Evolutionary conservation across 192 early-diverging fungal genomes (phyloP), one percentile per base, ranked within the genome.

Genomic region (Entophlyctis luteolus): DNA sequence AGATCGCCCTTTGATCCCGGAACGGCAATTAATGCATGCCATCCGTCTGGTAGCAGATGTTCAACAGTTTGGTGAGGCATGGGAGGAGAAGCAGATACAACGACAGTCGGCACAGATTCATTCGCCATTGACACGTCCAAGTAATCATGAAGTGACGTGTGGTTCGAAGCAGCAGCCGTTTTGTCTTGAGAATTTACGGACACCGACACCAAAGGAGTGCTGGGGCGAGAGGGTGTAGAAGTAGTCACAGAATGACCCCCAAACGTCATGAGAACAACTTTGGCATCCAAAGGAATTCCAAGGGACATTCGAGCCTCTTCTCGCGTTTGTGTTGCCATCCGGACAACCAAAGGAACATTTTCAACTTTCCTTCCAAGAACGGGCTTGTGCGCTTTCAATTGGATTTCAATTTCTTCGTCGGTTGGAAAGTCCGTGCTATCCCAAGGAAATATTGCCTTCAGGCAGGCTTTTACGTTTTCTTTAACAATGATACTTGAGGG

Each of bases 201-300:
- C 42, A 48, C 18, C 48, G n/a, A n/a, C n/a, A n/a, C n/a, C n/a
- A n/a, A n/a, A 29, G 12, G 45, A 0, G 20, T 10, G 4, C 54
- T 45, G 5, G 47, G n/a, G 8, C 65, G 50, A 28, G 5, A 39
- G 2, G 59, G 42, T 8, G 62, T 25, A 4, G 58, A 65, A 10
- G 55, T 34, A 8, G 63, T 72, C 10, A 49, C 60, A 6, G 28
- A 37, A 29, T 63, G 60, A 25, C 82, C 80, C 25, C 82, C 82
- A 67, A 84, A 84, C 2, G 76, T 77, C 42, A 84, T 76, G 37
- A 84, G 65, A 4, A 78, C 65, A 20, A 78, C 62, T 29, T 52
- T 58, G 5, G 70, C 67, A 33, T 72, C 62, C 3, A 54, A 28
- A 0, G 77, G 65, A 38, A 84, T 79, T 14, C 67, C 72, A 3